Base-by-base conservation (phyloP, 1,139 yeast species). In the Nakaseomyces delphensis region DNA sequence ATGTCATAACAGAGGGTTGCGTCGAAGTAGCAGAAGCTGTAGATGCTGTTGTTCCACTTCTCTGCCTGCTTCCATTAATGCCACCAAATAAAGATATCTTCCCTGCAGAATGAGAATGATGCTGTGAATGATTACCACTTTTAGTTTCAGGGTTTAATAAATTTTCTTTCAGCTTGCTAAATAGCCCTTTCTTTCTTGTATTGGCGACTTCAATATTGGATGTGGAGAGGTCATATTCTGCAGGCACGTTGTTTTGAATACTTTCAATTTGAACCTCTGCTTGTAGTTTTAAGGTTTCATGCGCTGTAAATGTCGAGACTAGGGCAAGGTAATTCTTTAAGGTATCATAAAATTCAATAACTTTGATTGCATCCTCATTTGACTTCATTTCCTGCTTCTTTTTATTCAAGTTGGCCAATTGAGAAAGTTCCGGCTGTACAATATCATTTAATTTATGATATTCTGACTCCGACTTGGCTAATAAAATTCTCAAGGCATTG, bases 181-280 rank as follows among this genome's bases (percentile, higher is more conserved):
- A 69, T 20, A 79, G 61, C 0, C 86, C 83, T 58, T 79, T 80
- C 60, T 77, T 79, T 43, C 73, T 68, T 15, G 70, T 62, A 46
- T 76, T 67, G 7, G 81, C 66, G 49, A 82, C 63, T 56, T 83
- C 89, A 48, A 75, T 71, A 52, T 82, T 91, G 10, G 83, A 86
- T 0, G 94, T 56, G 11, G 54, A 52, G 32, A 62, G 48, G 43
- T 60, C 63, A 36, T 48, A 50, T 5, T 54, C 54, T 1, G 47
- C 50, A 2, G 59, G 57, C 2, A 59, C 93, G 42, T 83, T 89
- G 48, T 81, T 77, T 60, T 86, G 93, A 50, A 93, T 86, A 14
- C 93, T 78, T 60, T 91, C 96, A 43, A 89, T 79, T 54, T 83
- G 93, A 13, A 89, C 97, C 56, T 86, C 95, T 21, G 79, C 74